Conservation (phyloP, 2,329 filamentous ascomycete species). For the Epichloe amarillans region DNA sequence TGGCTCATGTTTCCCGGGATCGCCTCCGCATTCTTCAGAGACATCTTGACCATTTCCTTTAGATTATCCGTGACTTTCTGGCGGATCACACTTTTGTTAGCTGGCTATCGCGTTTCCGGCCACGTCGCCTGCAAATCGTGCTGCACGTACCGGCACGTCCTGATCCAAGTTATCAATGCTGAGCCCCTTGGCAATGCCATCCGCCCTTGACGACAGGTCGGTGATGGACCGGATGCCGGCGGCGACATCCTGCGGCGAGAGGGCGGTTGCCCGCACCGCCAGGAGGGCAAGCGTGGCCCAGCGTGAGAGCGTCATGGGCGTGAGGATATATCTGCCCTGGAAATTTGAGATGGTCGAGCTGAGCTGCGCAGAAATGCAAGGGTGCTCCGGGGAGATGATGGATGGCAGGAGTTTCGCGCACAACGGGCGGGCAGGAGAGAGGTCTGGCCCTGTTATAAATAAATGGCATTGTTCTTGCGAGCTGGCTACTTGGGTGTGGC, state of each 20-base stretch:
- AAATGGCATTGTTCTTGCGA: too few species aligned
- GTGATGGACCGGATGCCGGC: slow-evolving; percentile 1
- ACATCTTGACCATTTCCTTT: background rate
- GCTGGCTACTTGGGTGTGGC: too few species aligned
- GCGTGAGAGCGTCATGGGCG: too few species aligned
- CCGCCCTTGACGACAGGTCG: slow-evolving; percentile 6
- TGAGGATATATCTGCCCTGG: too few species aligned
- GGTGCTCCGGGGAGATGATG: too few species aligned
- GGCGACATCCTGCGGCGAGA: background rate
- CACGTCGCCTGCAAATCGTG: background rate
- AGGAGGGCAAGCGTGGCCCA: background rate
- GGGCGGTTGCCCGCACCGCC: background rate
- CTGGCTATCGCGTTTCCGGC: background rate
- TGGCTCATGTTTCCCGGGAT: background rate
- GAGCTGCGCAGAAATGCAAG: too few species aligned
- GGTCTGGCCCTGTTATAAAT: too few species aligned
- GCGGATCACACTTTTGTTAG: background rate
- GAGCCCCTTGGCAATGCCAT: slow-evolving; percentile 1
- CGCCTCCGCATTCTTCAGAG: background rate
- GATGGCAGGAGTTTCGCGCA: too few species aligned
- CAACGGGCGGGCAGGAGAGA: too few species aligned
- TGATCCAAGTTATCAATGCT: background rate
- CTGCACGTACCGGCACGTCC: background rate
- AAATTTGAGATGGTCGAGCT: too few species aligned
- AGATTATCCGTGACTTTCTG: background rate